Conservation (phyloP, 768 basidiomycete genomes). For the Solioccasus polychromus region DNA sequence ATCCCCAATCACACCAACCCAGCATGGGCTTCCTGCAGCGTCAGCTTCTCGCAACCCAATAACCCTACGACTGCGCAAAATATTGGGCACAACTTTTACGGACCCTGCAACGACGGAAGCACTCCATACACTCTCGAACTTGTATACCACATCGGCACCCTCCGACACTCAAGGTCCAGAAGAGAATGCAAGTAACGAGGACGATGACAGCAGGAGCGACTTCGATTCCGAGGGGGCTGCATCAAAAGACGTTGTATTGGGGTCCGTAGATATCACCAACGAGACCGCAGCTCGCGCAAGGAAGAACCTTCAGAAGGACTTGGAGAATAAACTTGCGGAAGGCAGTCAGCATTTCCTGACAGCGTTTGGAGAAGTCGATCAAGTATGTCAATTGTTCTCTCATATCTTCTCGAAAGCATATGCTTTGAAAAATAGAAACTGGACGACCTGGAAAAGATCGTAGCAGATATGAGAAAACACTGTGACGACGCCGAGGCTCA, state of each 20-base stretch:
- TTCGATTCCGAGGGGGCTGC: slow-evolving; percentile 11
- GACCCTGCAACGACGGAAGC: slow-evolving; percentile 79
- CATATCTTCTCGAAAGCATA: not conserved
- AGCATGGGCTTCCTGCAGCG: slow-evolving; percentile 10
- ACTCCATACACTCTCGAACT: slow-evolving; percentile 74
- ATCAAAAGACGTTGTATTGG: slow-evolving; percentile 8
- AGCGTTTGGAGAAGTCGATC: slow-evolving; percentile 86
- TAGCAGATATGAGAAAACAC: slow-evolving; percentile 73
- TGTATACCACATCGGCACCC: slow-evolving; percentile 49
- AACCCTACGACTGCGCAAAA: slow-evolving; percentile 86
- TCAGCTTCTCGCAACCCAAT: slow-evolving; percentile 59
- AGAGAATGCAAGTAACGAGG: slow-evolving; percentile 34
- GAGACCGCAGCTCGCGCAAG: slow-evolving; percentile 73
- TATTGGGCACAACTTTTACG: slow-evolving; percentile 76
- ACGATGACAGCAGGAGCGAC: slow-evolving; percentile 31
- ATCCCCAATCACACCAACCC: slow-evolving; percentile 2
- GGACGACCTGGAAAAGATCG: slow-evolving; percentile 70
- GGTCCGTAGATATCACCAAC: slow-evolving; percentile 39
- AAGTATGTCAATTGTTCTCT: slow-evolving; percentile 49
- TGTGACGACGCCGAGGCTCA: slow-evolving; percentile 85
- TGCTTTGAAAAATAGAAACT: slow-evolving; percentile 66
- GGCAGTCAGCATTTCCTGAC: slow-evolving; percentile 81
- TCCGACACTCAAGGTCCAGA: slow-evolving; percentile 6
- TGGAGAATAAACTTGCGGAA: slow-evolving; percentile 78
- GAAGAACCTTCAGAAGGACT: slow-evolving; percentile 77